Percentiles rank a stretch among this genome's conserved stretches.
phyloP scores from a whole-genome alignment of 129 eudicot genomes.

The Flaveria sonorensis region DNA sequence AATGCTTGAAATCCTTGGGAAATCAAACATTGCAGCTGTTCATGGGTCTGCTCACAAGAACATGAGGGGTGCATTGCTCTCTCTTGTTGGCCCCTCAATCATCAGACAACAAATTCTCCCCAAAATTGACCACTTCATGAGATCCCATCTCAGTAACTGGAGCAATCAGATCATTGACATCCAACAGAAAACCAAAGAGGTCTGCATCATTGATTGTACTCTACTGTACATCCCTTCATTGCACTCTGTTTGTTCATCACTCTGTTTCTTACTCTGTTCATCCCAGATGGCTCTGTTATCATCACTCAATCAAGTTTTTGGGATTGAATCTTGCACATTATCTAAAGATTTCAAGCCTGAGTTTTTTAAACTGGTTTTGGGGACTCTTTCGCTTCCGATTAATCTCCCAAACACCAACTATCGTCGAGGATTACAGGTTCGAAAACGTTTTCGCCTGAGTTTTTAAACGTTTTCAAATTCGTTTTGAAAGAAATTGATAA shows the following conservation, averaged over 20 bases:
- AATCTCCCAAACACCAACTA: constrained; percentile 85
- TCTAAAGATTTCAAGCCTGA: constrained; percentile 82
- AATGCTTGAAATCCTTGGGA: constrained; percentile 93
- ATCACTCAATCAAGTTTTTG: constrained; percentile 80
- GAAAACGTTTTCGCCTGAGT: not conserved
- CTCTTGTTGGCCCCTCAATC: constrained; percentile 78
- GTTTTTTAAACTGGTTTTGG: constrained; percentile 83
- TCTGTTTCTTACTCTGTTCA: constrained; percentile 1
- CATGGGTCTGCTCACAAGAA: constrained; percentile 95
- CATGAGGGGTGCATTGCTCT: constrained; percentile 96
- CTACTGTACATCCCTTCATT: constrained; percentile 1
- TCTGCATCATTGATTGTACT: constrained; percentile 23
- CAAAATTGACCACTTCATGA: constrained; percentile 87
- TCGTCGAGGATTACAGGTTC: constrained; percentile 79
- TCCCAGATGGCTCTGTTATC: constrained; percentile 93
- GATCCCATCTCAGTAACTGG: constrained; percentile 84
- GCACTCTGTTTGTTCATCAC: constrained; percentile 19
- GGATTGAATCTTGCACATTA: constrained; percentile 60
- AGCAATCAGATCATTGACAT: constrained; percentile 68
- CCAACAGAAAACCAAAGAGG: constrained; percentile 98
- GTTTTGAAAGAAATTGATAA: no score
- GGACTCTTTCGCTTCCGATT: constrained; percentile 95
- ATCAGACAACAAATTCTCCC: constrained; percentile 77
- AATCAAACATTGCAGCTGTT: constrained; percentile 98
- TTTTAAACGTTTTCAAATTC: no score